Evolutionary conservation across 2,329 filamentous ascomycete species (phyloP).

Genomic region (Verticillium longisporum): DNA sequence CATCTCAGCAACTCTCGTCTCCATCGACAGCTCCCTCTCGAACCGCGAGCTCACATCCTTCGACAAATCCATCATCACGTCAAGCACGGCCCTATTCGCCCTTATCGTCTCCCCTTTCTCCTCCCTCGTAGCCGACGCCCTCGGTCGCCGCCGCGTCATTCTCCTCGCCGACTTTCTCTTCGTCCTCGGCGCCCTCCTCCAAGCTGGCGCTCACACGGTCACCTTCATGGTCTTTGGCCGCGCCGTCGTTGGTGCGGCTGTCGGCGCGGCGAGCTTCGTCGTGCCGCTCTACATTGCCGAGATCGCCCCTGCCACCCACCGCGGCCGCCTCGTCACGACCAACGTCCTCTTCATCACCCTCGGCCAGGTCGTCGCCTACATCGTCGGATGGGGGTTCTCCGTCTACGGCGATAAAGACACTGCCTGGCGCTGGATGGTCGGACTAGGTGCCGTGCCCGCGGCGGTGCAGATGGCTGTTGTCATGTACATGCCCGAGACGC

Average conservation of each 20-base stretch:
- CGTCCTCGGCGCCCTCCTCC: constrained; percentile 57
- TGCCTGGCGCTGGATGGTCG: constrained; percentile 91
- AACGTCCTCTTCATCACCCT: constrained; percentile 78
- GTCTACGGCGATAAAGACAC: constrained; percentile 40
- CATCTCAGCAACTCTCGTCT: constrained; percentile 61
- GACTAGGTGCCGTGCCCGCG: constrained; percentile 73
- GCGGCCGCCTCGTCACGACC: constrained; percentile 76
- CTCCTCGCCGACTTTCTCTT: constrained; percentile 62
- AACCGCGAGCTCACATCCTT: constrained; percentile 49
- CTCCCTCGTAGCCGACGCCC: constrained; percentile 54
- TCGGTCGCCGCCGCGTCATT: constrained; percentile 57
- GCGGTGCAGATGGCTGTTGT: constrained; percentile 63
- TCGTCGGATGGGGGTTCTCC: constrained; percentile 72
- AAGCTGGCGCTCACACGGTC: constrained; percentile 54
- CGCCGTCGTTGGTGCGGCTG: constrained; percentile 62
- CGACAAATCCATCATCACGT: constrained; percentile 66
- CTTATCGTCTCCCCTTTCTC: constrained; percentile 57
- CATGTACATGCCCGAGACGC: constrained; percentile 75
- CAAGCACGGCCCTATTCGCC: constrained; percentile 61
- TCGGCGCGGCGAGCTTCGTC: constrained; percentile 74
- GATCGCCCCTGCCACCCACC: constrained; percentile 66
- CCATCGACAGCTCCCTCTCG: constrained; percentile 53
- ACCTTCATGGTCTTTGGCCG: constrained; percentile 60
- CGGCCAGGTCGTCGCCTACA: constrained; percentile 83
- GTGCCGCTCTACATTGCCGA: constrained; percentile 87